Percentiles rank a stretch among this genome's conserved stretches.
These are phyloP conservation scores for Tetracentron sinense DNA, from an alignment of 164 flowering plant species.

Conservation along the genomic window DNA sequence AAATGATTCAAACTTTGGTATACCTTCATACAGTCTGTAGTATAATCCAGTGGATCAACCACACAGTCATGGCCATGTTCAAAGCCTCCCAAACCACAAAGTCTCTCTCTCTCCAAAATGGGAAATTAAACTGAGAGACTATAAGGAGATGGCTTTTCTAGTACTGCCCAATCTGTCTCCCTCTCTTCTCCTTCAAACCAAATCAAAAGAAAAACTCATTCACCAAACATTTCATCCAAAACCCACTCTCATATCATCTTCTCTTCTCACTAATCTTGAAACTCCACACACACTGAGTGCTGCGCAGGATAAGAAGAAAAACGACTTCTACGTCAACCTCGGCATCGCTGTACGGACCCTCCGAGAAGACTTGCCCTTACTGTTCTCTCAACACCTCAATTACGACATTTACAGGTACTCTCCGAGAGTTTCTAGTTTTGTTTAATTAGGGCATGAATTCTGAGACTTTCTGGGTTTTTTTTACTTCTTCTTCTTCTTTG, in stretches of 20 bases:
- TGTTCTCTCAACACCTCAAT: constrained; percentile 81
- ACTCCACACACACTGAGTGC: constrained; percentile 31
- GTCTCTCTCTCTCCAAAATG: too few relatives aligned
- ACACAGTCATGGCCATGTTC: too few relatives aligned
- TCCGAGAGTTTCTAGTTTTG: background rate
- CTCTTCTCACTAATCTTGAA: constrained; percentile 39
- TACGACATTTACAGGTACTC: constrained; percentile 80
- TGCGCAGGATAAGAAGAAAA: constrained; percentile 39
- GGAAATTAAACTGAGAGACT: too few relatives aligned
- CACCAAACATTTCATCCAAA: constrained; percentile 15
- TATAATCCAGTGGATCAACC: too few relatives aligned
- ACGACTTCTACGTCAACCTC: constrained; percentile 78
- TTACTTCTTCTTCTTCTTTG: background rate
- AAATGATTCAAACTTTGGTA: too few relatives aligned
- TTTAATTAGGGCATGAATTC: background rate
- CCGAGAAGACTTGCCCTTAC: constrained; percentile 73
- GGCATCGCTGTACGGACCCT: constrained; percentile 89
- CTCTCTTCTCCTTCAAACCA: constrained; percentile 38
- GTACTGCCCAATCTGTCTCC: constrained; percentile 46
- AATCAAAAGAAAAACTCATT: constrained; percentile 21
- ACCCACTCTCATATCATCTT: constrained; percentile 14
- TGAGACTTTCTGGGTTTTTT: background rate
- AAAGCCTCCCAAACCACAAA: too few relatives aligned
- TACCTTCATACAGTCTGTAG: too few relatives aligned
- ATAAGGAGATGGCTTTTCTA: constrained; percentile 39